Base-by-base conservation (phyloP, 768 basidiomycete genomes). In the Chalciporus pseudorubinellus region DNA sequence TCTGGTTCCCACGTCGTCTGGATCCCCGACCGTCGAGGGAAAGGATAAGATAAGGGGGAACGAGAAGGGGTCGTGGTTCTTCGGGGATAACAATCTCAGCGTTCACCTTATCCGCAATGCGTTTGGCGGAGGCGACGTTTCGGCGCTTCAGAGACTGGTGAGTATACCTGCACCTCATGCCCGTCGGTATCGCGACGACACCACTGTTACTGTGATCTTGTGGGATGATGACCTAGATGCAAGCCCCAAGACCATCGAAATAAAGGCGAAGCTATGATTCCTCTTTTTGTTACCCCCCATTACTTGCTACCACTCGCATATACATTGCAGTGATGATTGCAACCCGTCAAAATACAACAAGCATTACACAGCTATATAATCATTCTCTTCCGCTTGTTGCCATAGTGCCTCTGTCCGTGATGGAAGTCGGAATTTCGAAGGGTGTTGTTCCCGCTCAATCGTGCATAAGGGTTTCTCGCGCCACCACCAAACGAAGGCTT, bases 31-130 rank as follows among this genome's bases (percentile, higher is more conserved):
- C 8, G 74, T 91, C 44, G 79, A 87, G 52, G 88, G 85, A 50
- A 87, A 89, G 64, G 70, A 76, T 56, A 76, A 76, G 64, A 56
- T 44, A 45, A 67, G 58, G 43, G 66, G 68, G 46, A 60, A 56
- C 20, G 60, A 60, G 10, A 63, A 75, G 28, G 82, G 82, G 13
- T 74, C 77, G 10, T 93, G 91, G 91, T 77, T 80, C 8, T 95
- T 95, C 59, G 79, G 76, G 43, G 90, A 94, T 61, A 83, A 84
- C 16, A 89, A 92, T 59, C 62, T 89, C 49, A 79, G 86, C 53
- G 82, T 87, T 34, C 93, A 95, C 68, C 72, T 95, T 16, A 91
- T 95, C 51, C 78, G 92, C 55, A 95, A 95, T 63, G 90, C 92
- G n/a, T 83, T 94, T 52, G 91, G 91, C n/a, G 92, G 93, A 26